These are phyloP conservation scores for Galerina sulciceps DNA, from an alignment of 768 basidiomycete genomes.

Conservation along the genomic window DNA sequence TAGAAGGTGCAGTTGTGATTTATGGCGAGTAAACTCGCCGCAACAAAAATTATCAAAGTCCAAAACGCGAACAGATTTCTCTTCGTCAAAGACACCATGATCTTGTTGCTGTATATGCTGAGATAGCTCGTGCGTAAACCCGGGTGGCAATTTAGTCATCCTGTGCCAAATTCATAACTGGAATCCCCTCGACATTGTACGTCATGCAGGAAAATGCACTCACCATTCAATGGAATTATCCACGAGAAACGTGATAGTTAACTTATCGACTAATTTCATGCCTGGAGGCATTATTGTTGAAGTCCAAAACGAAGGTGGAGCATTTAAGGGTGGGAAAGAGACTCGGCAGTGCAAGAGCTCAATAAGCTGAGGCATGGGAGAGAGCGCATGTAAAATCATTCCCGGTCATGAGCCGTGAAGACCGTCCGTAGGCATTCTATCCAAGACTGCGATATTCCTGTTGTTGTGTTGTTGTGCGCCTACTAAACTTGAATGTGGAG, in stretches of 20 bases:
- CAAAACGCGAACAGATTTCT: conserved; percentile 60
- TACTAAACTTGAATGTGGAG: too few species aligned
- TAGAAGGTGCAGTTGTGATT: too few species aligned
- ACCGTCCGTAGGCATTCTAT: too few species aligned
- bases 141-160: conserved; percentile 81
- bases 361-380: too few species aligned
- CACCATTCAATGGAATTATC: conserved; percentile 86
- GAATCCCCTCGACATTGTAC: background rate
- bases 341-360: too few species aligned
- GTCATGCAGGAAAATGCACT: background rate
- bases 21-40: conserved; percentile 28
- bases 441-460: too few species aligned
- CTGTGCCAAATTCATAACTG: conserved; percentile 34
- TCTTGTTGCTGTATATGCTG: conserved; percentile 60
- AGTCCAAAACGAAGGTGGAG: background rate
- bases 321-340: too few species aligned
- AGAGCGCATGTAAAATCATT: too few species aligned
- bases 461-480: too few species aligned
- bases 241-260: conserved; percentile 67
- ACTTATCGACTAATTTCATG: conserved; percentile 36
- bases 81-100: conserved; percentile 45
- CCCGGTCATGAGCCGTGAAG: too few species aligned
- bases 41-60: conserved; percentile 77
- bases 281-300: conserved; percentile 7
- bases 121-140: conserved; percentile 73